Base-by-base conservation (phyloP, 805 yeast species). In the Candida xyloterini region DNA sequence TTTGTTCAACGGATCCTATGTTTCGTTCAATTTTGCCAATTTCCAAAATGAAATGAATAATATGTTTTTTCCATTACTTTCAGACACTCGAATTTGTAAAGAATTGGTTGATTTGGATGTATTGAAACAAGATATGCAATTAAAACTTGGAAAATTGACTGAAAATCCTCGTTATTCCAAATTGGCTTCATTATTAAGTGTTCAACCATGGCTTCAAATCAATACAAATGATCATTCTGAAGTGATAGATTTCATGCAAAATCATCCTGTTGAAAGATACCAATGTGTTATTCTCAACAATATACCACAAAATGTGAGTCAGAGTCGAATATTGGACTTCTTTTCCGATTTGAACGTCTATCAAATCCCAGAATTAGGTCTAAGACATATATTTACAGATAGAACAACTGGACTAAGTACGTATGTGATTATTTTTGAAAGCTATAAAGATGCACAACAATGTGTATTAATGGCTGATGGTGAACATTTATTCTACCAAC, bases 401-500 rank as follows among this genome's bases (percentile, higher is more conserved):
- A 22, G 34, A n/a, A 25, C 15, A 3, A 27, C 46, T 1, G 40
- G 44, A 5, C 24, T 45, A 1, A 49, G 56, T 5, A 46, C 59
- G 2, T 68, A 65, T 47, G 52, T 77, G 8, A 56, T 77, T 3
- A 57, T 66, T 15, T 82, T 82, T 48, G 64, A 64, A 11, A 66
- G 70, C 45, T 42, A 49, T 2, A 43, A 53, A 2, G 76, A 75
- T 41, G 80, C 86, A 2, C 46, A 44, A 14, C 58, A 78, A 29
- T 81, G 81, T 53, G 73, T 72, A 4, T 56, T 74, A 10, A 70
- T 72, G 44, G 70, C 66, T 50, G 78, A 82, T 53, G 83, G 84
- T 2, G 47, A 52, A 15, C 53, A 51, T 15, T 55, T 64, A 41
- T 64, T 59, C 42, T 50, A 53, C 22, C 55, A 59, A 6, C 23